Evolutionary conservation across 2,329 filamentous ascomycete genomes (phyloP), one percentile per base, ranked within the genome.

Genomic region (Alternaria infectoria): DNA sequence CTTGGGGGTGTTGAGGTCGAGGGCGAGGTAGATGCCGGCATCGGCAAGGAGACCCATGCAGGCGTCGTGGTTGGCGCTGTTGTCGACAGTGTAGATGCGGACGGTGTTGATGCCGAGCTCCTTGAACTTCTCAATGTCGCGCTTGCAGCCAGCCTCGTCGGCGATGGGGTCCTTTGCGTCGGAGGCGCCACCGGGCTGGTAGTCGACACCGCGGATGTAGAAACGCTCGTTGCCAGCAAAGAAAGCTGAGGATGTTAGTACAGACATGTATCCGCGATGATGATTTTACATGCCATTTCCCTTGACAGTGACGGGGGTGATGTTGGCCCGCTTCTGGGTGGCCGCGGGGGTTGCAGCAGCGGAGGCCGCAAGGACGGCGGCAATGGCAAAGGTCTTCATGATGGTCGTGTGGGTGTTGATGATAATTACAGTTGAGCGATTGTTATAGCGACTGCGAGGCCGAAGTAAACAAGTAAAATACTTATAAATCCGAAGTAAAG

Each of bases 31-130:
- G 85, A 97, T 97, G 74, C 92, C 92, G 67, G 93, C 93, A 74
- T 91, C 91, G 56, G 89, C 90, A 65, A 97, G 86, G 49, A 87
- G 85, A 64, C 86, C 84, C 94, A 97, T 97, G 85, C 94, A 97
- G 66, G 89, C 86, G 74, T 94, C 90, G 83, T 97, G 94, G 80
- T 90, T 82, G 72, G 85, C 83, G 54, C 89, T 90, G 86, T 97
- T 97, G 85, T 97, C 94, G 70, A 96, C 90, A 15, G 91, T 93
- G 86, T 97, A 97, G 66, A 97, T 91, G 81, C 94, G 93, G 77
- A 97, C 86, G 25, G 93, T 93, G 86, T 97, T 97, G 82, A 97
- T 84, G 52, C 93, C 93, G 54, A 97, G 86, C 70, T 93, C 87
- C 84, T 92, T 88, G 88, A 97, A 97, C 78, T 93, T 85, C 55